phyloP scores from a whole-genome alignment of 208 protist genomes.

The Borovskyia barvae region DNA sequence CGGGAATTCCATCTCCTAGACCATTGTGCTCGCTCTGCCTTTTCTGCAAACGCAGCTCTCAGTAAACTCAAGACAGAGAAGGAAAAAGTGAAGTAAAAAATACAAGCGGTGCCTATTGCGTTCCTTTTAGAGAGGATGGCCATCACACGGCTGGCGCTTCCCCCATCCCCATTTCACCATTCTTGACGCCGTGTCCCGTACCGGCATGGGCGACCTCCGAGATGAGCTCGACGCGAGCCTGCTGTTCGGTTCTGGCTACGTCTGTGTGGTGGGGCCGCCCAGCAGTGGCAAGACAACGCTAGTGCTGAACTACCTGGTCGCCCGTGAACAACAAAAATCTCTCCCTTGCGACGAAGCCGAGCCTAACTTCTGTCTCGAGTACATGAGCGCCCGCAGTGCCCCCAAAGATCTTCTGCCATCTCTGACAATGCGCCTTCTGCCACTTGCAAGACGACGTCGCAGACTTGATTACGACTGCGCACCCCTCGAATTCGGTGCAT shows the following conservation, averaged over 20 bases:
- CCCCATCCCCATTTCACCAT: neutral
- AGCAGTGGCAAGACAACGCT: constrained; percentile 77
- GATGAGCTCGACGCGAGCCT: constrained; percentile 78
- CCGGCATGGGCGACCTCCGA: constrained; percentile 23
- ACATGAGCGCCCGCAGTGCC: constrained; percentile 35
- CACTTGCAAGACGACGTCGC: constrained; percentile 12
- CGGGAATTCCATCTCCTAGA: no score
- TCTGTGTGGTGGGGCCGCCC: constrained; percentile 71
- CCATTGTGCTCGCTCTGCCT: no score
- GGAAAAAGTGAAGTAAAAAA: no score
- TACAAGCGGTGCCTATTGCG: no score
- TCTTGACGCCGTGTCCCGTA: neutral
- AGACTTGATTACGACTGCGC: constrained; percentile 44
- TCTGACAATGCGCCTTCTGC: constrained; percentile 22
- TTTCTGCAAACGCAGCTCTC: no score
- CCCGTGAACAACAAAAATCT: constrained; percentile 35
- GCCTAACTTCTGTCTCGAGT: constrained; percentile 39
- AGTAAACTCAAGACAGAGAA: no score
- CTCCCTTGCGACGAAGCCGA: constrained; percentile 1
- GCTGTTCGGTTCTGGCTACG: constrained; percentile 72
- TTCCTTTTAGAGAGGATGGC: no score
- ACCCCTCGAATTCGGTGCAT: constrained; percentile 46
- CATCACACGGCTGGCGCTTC: no score
- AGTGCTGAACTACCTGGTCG: constrained; percentile 54
- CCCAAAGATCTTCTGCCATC: constrained; percentile 26